These are phyloP conservation scores for Phaeotremella skinneri DNA, from an alignment of 768 basidiomycete species.

Conservation along the genomic window DNA sequence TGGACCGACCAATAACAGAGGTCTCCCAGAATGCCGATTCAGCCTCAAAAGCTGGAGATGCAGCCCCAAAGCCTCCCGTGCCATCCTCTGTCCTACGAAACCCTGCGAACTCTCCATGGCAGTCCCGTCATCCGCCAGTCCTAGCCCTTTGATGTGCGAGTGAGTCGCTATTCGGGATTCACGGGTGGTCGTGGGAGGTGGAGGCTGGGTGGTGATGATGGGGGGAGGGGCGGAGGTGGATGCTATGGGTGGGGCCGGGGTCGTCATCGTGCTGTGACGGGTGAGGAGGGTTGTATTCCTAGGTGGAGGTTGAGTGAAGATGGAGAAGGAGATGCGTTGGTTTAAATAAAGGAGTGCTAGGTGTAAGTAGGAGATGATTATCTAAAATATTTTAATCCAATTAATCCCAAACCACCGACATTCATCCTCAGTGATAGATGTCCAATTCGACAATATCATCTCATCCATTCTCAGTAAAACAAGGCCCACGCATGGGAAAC, in stretches of 20 bases:
- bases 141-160: conserved; percentile 95
- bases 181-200: conserved; percentile 41
- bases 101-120: conserved; percentile 73
- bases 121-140: conserved; percentile 76
- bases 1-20: conserved; percentile 85
- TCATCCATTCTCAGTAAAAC: too few relatives aligned
- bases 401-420: conserved; percentile 16
- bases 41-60: conserved; percentile 46
- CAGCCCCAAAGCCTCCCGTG: conserved; percentile 63
- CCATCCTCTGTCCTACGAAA: conserved; percentile 84
- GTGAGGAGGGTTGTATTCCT: conserved; percentile 1
- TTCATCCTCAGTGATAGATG: too few relatives aligned
- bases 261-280: neutral
- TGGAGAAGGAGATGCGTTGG: neutral
- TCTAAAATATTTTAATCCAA: conserved; percentile 10
- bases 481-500: too few relatives aligned
- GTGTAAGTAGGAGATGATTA: conserved; percentile 3
- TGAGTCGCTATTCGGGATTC: conserved; percentile 59
- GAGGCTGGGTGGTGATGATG: conserved; percentile 45
- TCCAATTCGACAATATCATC: too few relatives aligned
- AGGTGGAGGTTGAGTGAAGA: neutral
- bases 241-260: neutral
- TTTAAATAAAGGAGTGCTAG: too few relatives aligned
- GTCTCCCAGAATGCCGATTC: conserved; percentile 67
- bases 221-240: conserved; percentile 22